phyloP scores from a whole-genome alignment of 192 early-diverging fungal genomes.

The Piromyces sp. region DNA sequence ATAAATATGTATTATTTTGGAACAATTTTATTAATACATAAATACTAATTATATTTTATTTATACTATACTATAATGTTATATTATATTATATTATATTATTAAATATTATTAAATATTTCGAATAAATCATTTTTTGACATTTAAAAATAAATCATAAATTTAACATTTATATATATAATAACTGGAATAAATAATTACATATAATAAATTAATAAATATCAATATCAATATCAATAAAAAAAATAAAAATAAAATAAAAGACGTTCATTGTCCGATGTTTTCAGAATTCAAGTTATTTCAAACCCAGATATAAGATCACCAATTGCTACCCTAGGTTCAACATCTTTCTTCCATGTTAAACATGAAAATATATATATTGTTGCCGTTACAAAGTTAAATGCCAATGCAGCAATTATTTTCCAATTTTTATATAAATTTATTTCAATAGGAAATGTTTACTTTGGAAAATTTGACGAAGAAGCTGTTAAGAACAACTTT shows the following conservation, averaged over 20 bases:
- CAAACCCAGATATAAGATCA: conserved; percentile 64
- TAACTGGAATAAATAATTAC: no score
- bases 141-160: no score
- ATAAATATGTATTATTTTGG: no score
- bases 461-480: conserved; percentile 69
- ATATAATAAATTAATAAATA: no score
- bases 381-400: conserved; percentile 66
- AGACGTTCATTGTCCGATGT: conserved; percentile 87
- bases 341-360: conserved; percentile 87
- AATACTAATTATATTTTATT: no score
- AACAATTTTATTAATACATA: no score
- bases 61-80: no score
- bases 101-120: no score
- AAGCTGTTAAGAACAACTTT: conserved; percentile 73
- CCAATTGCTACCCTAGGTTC: conserved; percentile 78
- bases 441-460: conserved; percentile 55
- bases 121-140: no score
- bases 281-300: conserved; percentile 93
- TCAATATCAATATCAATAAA: not conserved
- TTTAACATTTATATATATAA: no score
- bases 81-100: no score
- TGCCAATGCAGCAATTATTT: conserved; percentile 60
- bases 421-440: conserved; percentile 60
- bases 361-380: conserved; percentile 90
- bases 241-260: not conserved